Conservation (phyloP, 1,284 basidiomycete species). For the Lentinula novae-zelandiae region DNA sequence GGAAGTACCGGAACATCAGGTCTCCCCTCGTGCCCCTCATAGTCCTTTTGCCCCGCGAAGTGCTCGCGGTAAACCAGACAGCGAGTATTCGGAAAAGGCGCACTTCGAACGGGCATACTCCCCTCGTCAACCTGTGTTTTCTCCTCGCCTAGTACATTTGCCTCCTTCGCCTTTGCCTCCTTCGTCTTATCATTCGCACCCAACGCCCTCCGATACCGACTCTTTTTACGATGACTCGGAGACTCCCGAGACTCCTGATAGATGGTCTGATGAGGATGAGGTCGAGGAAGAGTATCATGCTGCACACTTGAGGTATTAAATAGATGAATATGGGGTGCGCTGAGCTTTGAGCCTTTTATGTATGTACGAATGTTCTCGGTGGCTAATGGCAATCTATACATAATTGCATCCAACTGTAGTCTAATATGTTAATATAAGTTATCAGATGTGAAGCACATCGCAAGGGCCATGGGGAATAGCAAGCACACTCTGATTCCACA, state of each 20-base stretch:
- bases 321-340: too few relatives aligned
- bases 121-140: not conserved
- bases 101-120: not conserved
- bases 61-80: not conserved
- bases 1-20: not conserved
- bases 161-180: not conserved
- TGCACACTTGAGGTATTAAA: not conserved
- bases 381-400: not conserved
- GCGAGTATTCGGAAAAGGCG: not conserved
- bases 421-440: slow-evolving; percentile 1
- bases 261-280: slow-evolving; percentile 6
- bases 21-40: not conserved
- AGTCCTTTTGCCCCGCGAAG: not conserved
- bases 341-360: not conserved
- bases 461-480: not conserved
- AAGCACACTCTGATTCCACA: not conserved
- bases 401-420: not conserved
- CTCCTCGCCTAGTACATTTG: not conserved
- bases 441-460: not conserved
- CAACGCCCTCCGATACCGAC: not conserved
- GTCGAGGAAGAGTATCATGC: slow-evolving; percentile 2
- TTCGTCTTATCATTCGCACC: not conserved
- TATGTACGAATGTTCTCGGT: not conserved
- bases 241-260: slow-evolving; percentile 1
- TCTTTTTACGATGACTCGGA: slow-evolving; percentile 1